These are phyloP conservation scores for Acacia concinna DNA, from an alignment of 331 rosid species.

Conservation along the genomic window DNA sequence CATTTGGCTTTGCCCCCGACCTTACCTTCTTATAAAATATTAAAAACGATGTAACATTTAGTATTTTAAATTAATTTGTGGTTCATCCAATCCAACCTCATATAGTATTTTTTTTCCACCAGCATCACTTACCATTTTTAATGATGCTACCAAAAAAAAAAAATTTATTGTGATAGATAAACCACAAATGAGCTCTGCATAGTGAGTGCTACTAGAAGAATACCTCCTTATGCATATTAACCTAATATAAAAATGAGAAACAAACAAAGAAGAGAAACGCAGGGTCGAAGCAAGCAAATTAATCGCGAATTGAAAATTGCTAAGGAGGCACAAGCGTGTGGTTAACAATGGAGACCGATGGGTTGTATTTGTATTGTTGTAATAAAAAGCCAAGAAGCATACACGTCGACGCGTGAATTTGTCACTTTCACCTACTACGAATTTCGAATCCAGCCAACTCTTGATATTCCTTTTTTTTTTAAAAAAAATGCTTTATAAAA, in stretches of 20 bases:
- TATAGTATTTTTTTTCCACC: no score
- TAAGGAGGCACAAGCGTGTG: background rate
- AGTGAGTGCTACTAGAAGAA: no score
- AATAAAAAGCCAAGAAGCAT: constrained; percentile 30
- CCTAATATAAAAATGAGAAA: background rate
- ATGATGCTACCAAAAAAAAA: no score
- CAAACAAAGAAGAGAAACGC: background rate
- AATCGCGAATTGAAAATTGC: background rate
- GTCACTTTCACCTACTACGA: constrained; percentile 52
- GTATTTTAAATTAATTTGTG: no score
- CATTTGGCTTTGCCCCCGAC: background rate
- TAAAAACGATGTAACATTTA: no score
- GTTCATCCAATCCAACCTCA: no score
- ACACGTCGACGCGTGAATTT: constrained; percentile 41
- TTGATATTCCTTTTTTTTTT: constrained; percentile 15
- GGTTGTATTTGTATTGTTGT: constrained; percentile 26
- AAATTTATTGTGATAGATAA: no score
- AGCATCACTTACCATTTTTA: no score
- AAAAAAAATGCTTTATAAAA: background rate
- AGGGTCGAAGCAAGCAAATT: background rate
- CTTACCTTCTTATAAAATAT: background rate
- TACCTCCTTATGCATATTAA: no score
- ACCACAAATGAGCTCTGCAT: no score
- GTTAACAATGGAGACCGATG: background rate
- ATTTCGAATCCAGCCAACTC: constrained; percentile 40